Percentiles rank a stretch among this genome's conserved stretches.
Conservation (phyloP, 2,329 filamentous ascomycete genomes). For the Grosmannia clavigera region DNA sequence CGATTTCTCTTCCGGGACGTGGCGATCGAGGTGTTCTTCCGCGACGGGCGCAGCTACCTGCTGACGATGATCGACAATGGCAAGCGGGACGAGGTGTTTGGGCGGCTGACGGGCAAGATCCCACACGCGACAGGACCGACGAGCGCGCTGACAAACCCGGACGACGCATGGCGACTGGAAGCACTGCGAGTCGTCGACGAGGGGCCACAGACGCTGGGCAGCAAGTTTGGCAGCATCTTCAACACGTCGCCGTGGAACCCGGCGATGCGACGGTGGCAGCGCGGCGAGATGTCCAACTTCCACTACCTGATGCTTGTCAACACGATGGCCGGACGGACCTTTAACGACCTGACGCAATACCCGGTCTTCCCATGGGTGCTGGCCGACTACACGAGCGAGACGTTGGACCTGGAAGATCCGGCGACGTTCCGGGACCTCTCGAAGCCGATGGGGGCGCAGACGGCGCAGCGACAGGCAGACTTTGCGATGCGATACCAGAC, state of each 20-base stretch:
- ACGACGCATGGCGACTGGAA: slow-evolving; percentile 87
- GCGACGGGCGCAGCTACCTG: slow-evolving; percentile 88
- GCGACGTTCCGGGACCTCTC: slow-evolving; percentile 80
- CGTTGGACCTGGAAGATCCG: slow-evolving; percentile 76
- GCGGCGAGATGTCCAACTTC: slow-evolving; percentile 94
- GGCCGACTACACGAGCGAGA: slow-evolving; percentile 88
- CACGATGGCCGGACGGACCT: slow-evolving; percentile 90
- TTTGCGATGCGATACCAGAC: slow-evolving; percentile 77
- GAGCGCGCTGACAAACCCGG: slow-evolving; percentile 58
- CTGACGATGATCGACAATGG: slow-evolving; percentile 67
- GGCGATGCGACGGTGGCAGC: slow-evolving; percentile 79
- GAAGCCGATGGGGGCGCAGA: slow-evolving; percentile 94
- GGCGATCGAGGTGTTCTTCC: slow-evolving; percentile 94
- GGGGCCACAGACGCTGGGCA: slow-evolving; percentile 54
- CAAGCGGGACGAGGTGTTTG: slow-evolving; percentile 68
- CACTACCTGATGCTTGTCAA: slow-evolving; percentile 98
- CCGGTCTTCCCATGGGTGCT: slow-evolving; percentile 97
- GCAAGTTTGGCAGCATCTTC: slow-evolving; percentile 83
- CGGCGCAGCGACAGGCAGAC: slow-evolving; percentile 58
- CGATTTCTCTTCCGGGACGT: slow-evolving; percentile 93
- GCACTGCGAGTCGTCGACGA: slow-evolving; percentile 59
- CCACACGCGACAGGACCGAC: slow-evolving; percentile 63
- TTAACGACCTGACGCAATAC: slow-evolving; percentile 97
- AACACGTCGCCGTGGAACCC: slow-evolving; percentile 71
- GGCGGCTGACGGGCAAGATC: slow-evolving; percentile 63